Percentiles rank a stretch among this genome's conserved stretches.
Conservation (phyloP, 2,329 filamentous ascomycete species). For the Beauveria varroae region DNA sequence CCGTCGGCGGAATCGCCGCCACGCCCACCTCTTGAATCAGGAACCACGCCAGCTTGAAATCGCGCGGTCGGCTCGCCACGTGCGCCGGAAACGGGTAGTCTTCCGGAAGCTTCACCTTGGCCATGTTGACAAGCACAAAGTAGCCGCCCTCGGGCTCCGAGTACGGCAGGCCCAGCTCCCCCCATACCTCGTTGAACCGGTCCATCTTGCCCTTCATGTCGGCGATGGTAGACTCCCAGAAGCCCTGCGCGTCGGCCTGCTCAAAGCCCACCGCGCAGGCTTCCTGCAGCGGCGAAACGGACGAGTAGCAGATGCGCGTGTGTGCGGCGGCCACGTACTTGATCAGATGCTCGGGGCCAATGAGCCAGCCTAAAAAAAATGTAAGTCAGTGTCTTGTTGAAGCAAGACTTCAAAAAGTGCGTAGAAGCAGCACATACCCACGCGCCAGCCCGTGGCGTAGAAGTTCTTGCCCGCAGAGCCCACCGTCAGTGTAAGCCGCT, state of each 20-base stretch:
- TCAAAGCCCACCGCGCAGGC: slow-evolving; percentile 92
- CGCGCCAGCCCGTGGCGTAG: slow-evolving; percentile 94
- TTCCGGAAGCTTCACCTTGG: slow-evolving; percentile 73
- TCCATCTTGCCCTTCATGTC: slow-evolving; percentile 90
- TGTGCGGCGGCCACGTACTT: slow-evolving; percentile 89
- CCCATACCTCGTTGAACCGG: slow-evolving; percentile 75
- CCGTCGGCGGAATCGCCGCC: slow-evolving; percentile 90
- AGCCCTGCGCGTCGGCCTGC: slow-evolving; percentile 72
- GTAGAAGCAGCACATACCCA: slow-evolving; percentile 38
- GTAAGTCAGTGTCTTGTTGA: too few species aligned
- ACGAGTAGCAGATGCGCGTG: slow-evolving; percentile 92
- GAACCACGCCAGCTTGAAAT: slow-evolving; percentile 96
- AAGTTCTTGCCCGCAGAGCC: slow-evolving; percentile 98
- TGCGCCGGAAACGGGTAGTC: slow-evolving; percentile 86
- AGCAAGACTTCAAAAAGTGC: too few species aligned
- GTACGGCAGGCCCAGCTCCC: slow-evolving; percentile 70
- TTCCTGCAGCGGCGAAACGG: slow-evolving; percentile 88
- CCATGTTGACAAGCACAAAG: slow-evolving; percentile 92
- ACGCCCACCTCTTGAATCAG: slow-evolving; percentile 94
- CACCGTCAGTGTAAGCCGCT: slow-evolving; percentile 81
- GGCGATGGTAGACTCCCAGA: slow-evolving; percentile 75
- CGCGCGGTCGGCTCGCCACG: slow-evolving; percentile 75
- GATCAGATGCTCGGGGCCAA: slow-evolving; percentile 81
- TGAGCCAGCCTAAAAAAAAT: slow-evolving; percentile 61
- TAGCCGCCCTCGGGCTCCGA: slow-evolving; percentile 94